Evolutionary conservation across 345 rosid genomes (phyloP), one percentile per base, ranked within the genome.

Genomic region (Laguncularia racemosa): DNA sequence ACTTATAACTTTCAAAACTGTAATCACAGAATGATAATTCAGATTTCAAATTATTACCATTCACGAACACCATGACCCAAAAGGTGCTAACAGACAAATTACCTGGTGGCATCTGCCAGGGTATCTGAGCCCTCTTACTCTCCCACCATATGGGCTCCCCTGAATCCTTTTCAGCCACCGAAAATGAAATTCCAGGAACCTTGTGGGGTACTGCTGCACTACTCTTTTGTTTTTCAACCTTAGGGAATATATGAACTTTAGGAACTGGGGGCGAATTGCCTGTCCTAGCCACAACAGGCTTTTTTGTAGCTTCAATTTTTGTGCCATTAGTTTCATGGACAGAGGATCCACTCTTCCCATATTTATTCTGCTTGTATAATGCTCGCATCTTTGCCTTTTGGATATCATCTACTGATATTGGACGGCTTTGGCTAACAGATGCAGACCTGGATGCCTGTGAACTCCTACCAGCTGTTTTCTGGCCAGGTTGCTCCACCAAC

Each of bases 391-490:
- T 95, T 55, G 95, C 99, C 68, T 95, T 95, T 76, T 90, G 96
- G 71, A 90, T 90, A 78, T 95, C 99, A 80, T 95, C 99, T 48
- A 91, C 90, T 59, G 99, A 90, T 91, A 95, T 84, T 17, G 99
- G 99, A 53, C 97, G 97, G 55, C 89, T 77, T 63, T 76, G 85
- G 73, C 71, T 72, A 64, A 71, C 60, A 63, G 89, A 59, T 40
- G 65, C 83, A 53, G 76, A 58, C 73, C 82, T 84, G 44, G 79
- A 69, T 11, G 80, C 69, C 71, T 88, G 99, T 3, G 80, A 73
- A 66, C 81, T 76, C 73, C 84, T 82, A 67, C 87, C 77, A 52
- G 95, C 77, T 61, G 78, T 44, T 71, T 77, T 90, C 72, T 90
- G 97, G 55, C 95, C 95, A 13, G 97, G 99, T 71, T 95, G 97